A percentile compares a stretch with the other conserved stretches of the same genome.
Evolutionary conservation across 257 asterid genomes (phyloP).

Genomic region (Scutellaria barbata): DNA sequence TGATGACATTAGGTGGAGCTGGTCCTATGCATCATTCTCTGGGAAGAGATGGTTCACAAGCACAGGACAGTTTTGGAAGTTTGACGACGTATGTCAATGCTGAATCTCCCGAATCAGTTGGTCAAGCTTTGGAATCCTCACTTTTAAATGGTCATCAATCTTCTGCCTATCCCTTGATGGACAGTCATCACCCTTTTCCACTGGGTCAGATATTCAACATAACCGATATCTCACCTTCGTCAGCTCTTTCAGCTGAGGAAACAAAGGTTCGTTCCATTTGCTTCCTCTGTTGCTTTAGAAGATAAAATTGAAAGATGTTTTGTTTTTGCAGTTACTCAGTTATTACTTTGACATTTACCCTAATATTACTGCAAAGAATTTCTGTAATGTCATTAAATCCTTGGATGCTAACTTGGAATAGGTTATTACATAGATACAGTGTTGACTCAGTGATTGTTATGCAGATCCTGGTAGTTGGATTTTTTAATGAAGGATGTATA

Average conservation of each 20-base stretch:
- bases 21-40: constrained; percentile 42
- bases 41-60: constrained; percentile 53
- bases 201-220: constrained; percentile 61
- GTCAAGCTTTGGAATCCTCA: constrained; percentile 52
- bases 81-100: constrained; percentile 57
- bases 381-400: neutral
- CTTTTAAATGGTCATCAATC: constrained; percentile 48
- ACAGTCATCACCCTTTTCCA: constrained; percentile 42
- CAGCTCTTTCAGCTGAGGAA: constrained; percentile 80
- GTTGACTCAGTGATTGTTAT: constrained; percentile 37
- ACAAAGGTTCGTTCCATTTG: constrained; percentile 67
- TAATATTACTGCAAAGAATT: neutral
- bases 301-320: neutral
- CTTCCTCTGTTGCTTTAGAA: neutral
- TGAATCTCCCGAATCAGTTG: constrained; percentile 63
- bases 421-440: constrained; percentile 1
- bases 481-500: constrained; percentile 55
- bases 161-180: constrained; percentile 41
- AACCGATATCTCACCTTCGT: constrained; percentile 79
- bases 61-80: constrained; percentile 76
- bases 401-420: constrained; percentile 1
- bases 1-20: constrained; percentile 37
- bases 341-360: neutral
- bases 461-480: constrained; percentile 87
- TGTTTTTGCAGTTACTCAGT: constrained; percentile 8